Evolutionary conservation across 192 early-diverging fungal species (phyloP).

Genomic region (Diversispora epigaea): DNA sequence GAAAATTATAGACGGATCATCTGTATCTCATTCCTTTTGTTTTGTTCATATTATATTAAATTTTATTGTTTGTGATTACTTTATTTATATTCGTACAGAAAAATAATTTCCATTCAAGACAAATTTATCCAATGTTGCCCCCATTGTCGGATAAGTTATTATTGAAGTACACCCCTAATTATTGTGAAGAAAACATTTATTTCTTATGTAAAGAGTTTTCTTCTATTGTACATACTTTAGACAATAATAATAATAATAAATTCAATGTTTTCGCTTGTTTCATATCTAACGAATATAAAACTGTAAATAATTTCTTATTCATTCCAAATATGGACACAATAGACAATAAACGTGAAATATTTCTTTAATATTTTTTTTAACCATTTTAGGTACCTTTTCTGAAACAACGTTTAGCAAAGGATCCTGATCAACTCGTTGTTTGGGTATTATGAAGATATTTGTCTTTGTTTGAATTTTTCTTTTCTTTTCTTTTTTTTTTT

Average conservation of each 20-base stretch:
- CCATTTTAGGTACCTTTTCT: slow-evolving; percentile 7
- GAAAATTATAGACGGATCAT: too few relatives aligned
- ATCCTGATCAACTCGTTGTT: slow-evolving; percentile 1
- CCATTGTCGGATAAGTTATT: background rate
- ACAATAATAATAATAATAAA: background rate
- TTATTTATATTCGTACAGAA: too few relatives aligned
- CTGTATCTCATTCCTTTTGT: too few relatives aligned
- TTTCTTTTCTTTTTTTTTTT: too few relatives aligned
- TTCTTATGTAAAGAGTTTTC: slow-evolving; percentile 9
- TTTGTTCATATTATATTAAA: too few relatives aligned
- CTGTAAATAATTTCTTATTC: background rate
- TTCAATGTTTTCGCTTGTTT: slow-evolving; percentile 10
- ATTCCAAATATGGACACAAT: background rate
- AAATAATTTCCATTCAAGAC: too few relatives aligned
- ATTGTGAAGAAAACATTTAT: slow-evolving; percentile 32
- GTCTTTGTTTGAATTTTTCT: background rate
- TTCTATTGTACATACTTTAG: background rate
- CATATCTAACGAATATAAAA: slow-evolving; percentile 17
- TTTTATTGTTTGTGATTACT: too few relatives aligned
- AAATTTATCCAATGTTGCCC: background rate
- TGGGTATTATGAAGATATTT: slow-evolving; percentile 6
- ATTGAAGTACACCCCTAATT: slow-evolving; percentile 7
- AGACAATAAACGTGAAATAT: background rate
- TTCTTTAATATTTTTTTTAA: background rate
- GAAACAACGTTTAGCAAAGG: background rate